phyloP scores from a whole-genome alignment of 495 filamentous ascomycete species.

The Xylaria scruposa region DNA sequence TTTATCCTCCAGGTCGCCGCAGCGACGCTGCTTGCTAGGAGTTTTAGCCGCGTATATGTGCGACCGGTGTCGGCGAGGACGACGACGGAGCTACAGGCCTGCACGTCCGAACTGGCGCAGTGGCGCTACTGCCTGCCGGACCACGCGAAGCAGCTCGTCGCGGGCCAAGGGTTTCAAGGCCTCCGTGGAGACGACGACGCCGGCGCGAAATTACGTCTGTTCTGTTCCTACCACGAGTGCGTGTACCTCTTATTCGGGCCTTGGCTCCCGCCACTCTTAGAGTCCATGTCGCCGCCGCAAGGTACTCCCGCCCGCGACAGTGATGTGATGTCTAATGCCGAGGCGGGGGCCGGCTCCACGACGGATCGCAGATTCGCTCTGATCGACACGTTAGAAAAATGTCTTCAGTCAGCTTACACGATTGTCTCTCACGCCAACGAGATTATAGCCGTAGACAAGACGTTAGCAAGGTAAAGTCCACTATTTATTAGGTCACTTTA shows the following conservation, averaged over 20 bases:
- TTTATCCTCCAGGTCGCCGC: background rate
- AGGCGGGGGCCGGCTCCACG: background rate
- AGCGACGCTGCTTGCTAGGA: background rate
- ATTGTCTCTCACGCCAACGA: constrained; percentile 15
- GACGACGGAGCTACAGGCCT: constrained; percentile 11
- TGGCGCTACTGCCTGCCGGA: constrained; percentile 5
- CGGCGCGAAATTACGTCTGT: constrained; percentile 3
- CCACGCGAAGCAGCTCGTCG: constrained; percentile 9
- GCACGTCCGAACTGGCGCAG: constrained; percentile 1
- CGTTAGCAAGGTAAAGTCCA: background rate
- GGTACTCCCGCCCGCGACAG: background rate
- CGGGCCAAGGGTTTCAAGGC: constrained; percentile 2
- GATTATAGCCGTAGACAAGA: background rate
- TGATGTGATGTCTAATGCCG: background rate
- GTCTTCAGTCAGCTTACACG: constrained; percentile 13
- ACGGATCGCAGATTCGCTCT: background rate
- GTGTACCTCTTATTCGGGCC: constrained; percentile 14
- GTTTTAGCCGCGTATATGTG: constrained; percentile 2
- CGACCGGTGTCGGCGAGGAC: constrained; percentile 3
- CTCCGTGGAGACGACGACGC: constrained; percentile 16
- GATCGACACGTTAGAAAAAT: background rate
- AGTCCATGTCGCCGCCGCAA: constrained; percentile 4
- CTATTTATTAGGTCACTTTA: background rate
- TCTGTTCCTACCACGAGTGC: constrained; percentile 18
- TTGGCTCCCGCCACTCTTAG: constrained; percentile 7